Percentiles rank a stretch among this genome's conserved stretches.
These are phyloP conservation scores for Nannochloris sp. DNA, from an alignment of 139 green algal genomes.

Conservation along the genomic window DNA sequence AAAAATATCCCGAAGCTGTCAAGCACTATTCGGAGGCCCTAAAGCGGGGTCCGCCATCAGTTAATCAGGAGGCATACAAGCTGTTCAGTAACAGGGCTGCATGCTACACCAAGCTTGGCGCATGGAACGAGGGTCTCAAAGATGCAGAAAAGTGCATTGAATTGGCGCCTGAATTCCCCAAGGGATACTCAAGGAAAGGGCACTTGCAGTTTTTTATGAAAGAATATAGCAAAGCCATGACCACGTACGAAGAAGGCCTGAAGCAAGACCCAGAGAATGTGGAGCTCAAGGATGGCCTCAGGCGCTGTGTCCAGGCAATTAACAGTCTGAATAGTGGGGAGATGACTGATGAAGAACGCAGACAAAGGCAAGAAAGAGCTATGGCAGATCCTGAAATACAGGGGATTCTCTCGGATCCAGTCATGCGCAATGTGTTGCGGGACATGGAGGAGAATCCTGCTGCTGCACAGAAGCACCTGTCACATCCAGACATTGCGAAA, in stretches of 20 bases:
- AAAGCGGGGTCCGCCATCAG: slow-evolving; percentile 61
- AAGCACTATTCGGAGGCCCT: slow-evolving; percentile 92
- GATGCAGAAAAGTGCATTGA: slow-evolving; percentile 90
- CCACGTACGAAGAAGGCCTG: slow-evolving; percentile 76
- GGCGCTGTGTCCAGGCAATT: slow-evolving; percentile 64
- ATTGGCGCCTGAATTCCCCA: slow-evolving; percentile 82
- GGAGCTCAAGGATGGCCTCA: slow-evolving; percentile 88
- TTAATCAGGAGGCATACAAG: slow-evolving; percentile 92
- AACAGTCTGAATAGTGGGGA: slow-evolving; percentile 52
- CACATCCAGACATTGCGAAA: slow-evolving; percentile 70
- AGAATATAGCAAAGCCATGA: slow-evolving; percentile 50
- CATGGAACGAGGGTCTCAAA: slow-evolving; percentile 87
- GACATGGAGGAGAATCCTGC: slow-evolving; percentile 87
- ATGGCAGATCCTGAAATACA: slow-evolving; percentile 95
- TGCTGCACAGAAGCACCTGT: slow-evolving; percentile 73
- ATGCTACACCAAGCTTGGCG: slow-evolving; percentile 98
- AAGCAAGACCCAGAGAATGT: slow-evolving; percentile 76
- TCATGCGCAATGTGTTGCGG: slow-evolving; percentile 85
- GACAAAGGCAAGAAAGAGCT: slow-evolving; percentile 68
- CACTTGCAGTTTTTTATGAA: slow-evolving; percentile 42
- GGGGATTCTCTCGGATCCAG: slow-evolving; percentile 83
- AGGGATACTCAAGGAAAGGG: slow-evolving; percentile 83
- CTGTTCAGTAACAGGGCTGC: slow-evolving; percentile 93
- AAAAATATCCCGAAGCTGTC: slow-evolving; percentile 84
- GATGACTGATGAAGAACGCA: slow-evolving; percentile 80